phyloP scores from a whole-genome alignment of 306 rosid genomes.

The Acmispon strigosus region DNA sequence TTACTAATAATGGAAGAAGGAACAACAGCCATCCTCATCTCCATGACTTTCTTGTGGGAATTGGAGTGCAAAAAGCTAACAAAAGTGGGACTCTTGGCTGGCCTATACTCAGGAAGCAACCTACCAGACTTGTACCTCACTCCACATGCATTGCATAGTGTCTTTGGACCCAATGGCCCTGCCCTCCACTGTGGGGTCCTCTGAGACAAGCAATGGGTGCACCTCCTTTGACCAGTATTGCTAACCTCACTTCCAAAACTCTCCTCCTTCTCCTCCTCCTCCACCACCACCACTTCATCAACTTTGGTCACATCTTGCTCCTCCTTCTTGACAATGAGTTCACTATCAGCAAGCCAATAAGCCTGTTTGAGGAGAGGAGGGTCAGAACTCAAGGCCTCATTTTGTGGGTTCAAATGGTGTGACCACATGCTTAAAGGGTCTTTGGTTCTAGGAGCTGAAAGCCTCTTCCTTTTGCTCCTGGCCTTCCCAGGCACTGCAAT shows the following conservation, averaged over 20 bases:
- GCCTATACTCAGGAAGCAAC: slow-evolving; percentile 40
- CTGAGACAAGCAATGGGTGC: slow-evolving; percentile 31
- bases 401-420: slow-evolving; percentile 25
- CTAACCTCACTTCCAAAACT: neutral
- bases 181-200: slow-evolving; percentile 38
- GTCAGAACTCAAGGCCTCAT: slow-evolving; percentile 30
- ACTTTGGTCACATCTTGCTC: neutral
- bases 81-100: slow-evolving; percentile 38
- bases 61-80: slow-evolving; percentile 30
- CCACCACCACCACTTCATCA: neutral
- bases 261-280: slow-evolving; percentile 7
- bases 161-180: slow-evolving; percentile 34
- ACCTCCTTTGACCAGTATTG: slow-evolving; percentile 31
- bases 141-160: slow-evolving; percentile 40
- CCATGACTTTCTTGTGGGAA: slow-evolving; percentile 37
- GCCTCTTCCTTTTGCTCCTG: slow-evolving; percentile 71
- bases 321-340: slow-evolving; percentile 34
- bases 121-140: slow-evolving; percentile 42
- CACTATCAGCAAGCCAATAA: slow-evolving; percentile 57
- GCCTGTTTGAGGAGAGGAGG: slow-evolving; percentile 56
- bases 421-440: slow-evolving; percentile 39
- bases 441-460: slow-evolving; percentile 33
- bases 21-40: slow-evolving; percentile 59
- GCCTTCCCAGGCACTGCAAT: slow-evolving; percentile 56
- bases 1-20: slow-evolving; percentile 15